Evolutionary conservation across 2,329 filamentous ascomycete genomes (phyloP).

Genomic region (Pseudocercospora crystallina): DNA sequence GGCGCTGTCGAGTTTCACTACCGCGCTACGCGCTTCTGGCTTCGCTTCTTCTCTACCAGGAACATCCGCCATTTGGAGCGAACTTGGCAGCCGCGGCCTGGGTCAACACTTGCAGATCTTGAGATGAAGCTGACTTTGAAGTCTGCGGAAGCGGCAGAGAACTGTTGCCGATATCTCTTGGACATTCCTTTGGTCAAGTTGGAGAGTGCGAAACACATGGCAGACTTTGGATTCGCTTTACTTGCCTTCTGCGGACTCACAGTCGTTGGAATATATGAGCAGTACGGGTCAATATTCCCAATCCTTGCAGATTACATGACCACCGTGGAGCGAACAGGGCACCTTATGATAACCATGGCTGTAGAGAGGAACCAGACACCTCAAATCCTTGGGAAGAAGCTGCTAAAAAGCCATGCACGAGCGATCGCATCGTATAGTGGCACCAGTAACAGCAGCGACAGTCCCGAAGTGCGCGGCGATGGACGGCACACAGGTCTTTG

Average conservation of each 20-base stretch:
- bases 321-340: constrained; percentile 3
- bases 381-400: background rate
- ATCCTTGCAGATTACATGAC: background rate
- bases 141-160: constrained; percentile 6
- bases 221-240: constrained; percentile 7
- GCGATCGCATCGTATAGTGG: too few species aligned
- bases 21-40: constrained; percentile 5
- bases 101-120: background rate
- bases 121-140: constrained; percentile 5
- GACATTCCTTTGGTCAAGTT: constrained; percentile 1
- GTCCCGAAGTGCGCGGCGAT: too few species aligned
- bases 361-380: constrained; percentile 7
- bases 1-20: constrained; percentile 8
- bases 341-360: constrained; percentile 1
- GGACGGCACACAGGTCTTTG: too few species aligned
- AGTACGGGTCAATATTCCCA: background rate
- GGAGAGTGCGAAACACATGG: constrained; percentile 6
- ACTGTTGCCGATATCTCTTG: constrained; percentile 3
- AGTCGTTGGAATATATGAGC: constrained; percentile 7
- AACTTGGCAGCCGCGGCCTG: background rate
- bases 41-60: constrained; percentile 3
- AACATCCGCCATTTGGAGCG: background rate
- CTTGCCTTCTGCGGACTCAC: constrained; percentile 9
- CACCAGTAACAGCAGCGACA: too few species aligned
- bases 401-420: background rate